These are phyloP conservation scores for Colletotrichum chlorophyti DNA, from an alignment of 2,329 filamentous ascomycete species.

Conservation along the genomic window DNA sequence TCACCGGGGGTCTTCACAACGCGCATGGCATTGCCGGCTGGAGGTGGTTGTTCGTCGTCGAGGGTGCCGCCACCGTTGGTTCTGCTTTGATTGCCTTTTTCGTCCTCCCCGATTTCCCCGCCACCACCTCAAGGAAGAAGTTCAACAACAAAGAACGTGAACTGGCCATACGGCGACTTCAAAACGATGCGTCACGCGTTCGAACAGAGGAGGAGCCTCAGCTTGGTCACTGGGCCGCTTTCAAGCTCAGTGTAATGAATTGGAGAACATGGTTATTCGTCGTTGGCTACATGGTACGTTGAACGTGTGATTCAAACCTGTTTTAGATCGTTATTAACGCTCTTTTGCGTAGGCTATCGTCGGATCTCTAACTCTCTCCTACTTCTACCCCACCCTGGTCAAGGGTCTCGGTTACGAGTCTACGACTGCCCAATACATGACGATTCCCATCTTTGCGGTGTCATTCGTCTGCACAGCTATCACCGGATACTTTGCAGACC, in stretches of 20 bases:
- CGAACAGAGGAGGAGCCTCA: slow-evolving; percentile 70
- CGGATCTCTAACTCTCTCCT: slow-evolving; percentile 38
- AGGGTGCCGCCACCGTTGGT: slow-evolving; percentile 70
- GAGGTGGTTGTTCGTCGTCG: slow-evolving; percentile 65
- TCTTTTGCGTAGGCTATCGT: slow-evolving; percentile 34
- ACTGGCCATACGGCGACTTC: slow-evolving; percentile 67
- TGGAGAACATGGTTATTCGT: slow-evolving; percentile 48
- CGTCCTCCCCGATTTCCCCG: slow-evolving; percentile 74
- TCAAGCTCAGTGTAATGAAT: slow-evolving; percentile 41
- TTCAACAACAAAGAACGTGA: slow-evolving; percentile 66
- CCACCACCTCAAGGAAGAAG: slow-evolving; percentile 54
- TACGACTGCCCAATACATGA: slow-evolving; percentile 45
- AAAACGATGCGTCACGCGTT: slow-evolving; percentile 64
- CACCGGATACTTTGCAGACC: slow-evolving; percentile 55
- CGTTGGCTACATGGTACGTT: slow-evolving; percentile 46
- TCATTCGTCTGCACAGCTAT: slow-evolving; percentile 57
- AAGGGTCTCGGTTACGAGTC: slow-evolving; percentile 39
- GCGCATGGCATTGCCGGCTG: slow-evolving; percentile 54
- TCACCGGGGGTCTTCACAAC: slow-evolving; percentile 60
- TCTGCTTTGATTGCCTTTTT: slow-evolving; percentile 69
- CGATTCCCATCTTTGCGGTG: slow-evolving; percentile 57
- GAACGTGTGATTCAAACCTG: neutral
- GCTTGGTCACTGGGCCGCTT: slow-evolving; percentile 23
- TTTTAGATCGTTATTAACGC: neutral
- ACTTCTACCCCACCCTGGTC: slow-evolving; percentile 43